phyloP scores from a whole-genome alignment of 345 rosid species.

The Gossypium thurberi region DNA sequence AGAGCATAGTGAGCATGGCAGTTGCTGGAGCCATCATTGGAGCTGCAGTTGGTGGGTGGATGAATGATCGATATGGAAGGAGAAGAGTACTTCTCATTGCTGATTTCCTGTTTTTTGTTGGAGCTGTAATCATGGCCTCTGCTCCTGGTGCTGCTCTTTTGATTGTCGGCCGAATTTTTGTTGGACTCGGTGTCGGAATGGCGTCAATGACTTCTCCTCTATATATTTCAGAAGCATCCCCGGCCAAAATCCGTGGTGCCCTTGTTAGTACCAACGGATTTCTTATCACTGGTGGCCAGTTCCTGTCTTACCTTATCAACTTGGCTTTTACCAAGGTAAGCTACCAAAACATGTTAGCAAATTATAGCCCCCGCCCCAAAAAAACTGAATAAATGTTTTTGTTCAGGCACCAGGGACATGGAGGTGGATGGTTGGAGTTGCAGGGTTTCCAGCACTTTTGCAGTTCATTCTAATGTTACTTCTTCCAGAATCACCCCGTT shows the following conservation, averaged over 20 bases:
- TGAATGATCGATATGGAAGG: constrained; percentile 66
- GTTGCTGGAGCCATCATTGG: constrained; percentile 81
- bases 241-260: constrained; percentile 79
- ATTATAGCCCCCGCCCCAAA: background rate
- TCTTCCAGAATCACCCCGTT: constrained; percentile 91
- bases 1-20: constrained; percentile 90
- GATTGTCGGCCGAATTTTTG: constrained; percentile 65
- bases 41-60: constrained; percentile 83
- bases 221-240: constrained; percentile 92
- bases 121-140: constrained; percentile 73
- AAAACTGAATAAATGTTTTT: background rate
- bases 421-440: constrained; percentile 98
- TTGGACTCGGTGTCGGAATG: constrained; percentile 87
- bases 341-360: background rate
- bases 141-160: constrained; percentile 55
- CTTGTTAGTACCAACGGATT: constrained; percentile 80
- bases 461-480: constrained; percentile 66
- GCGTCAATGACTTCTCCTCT: constrained; percentile 90
- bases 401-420: constrained; percentile 65
- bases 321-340: constrained; percentile 67
- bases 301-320: constrained; percentile 81
- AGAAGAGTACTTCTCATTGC: constrained; percentile 48
- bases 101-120: constrained; percentile 65
- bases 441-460: constrained; percentile 68
- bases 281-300: constrained; percentile 88